Evolutionary conservation across 768 basidiomycete genomes (phyloP).

Genomic region (Trametes elegans): DNA sequence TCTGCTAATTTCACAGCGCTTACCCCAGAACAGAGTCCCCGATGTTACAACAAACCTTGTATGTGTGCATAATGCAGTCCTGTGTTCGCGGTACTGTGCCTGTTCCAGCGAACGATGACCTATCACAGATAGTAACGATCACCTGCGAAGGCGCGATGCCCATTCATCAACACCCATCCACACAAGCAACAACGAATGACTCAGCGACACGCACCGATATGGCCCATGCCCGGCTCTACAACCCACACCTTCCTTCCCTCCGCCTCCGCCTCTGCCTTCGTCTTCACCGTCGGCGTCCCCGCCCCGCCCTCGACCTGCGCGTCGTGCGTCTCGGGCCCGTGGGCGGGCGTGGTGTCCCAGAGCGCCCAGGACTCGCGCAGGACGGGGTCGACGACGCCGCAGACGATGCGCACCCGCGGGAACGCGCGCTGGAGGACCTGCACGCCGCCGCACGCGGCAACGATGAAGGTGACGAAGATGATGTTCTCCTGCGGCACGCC

Average conservation of each 20-base stretch:
- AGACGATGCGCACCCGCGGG: slow-evolving; percentile 80
- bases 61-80: too few species aligned
- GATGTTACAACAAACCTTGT: too few species aligned
- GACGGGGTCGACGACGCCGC: slow-evolving; percentile 77
- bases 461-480: slow-evolving; percentile 87
- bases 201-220: slow-evolving; percentile 66
- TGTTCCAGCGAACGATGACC: too few species aligned
- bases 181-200: background rate
- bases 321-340: too few species aligned
- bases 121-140: slow-evolving; percentile 41
- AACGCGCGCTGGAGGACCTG: slow-evolving; percentile 79
- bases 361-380: slow-evolving; percentile 67
- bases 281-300: slow-evolving; percentile 5
- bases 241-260: slow-evolving; percentile 72
- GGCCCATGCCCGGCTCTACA: slow-evolving; percentile 86
- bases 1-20: too few species aligned
- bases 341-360: slow-evolving; percentile 25
- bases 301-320: slow-evolving; percentile 25
- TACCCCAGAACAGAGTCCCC: too few species aligned
- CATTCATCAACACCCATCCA: background rate
- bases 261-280: slow-evolving; percentile 20
- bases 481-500: slow-evolving; percentile 83
- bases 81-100: too few species aligned
- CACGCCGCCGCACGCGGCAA: slow-evolving; percentile 80
- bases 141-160: slow-evolving; percentile 24